A percentile compares a stretch with the other conserved stretches of the same genome.
Evolutionary conservation across 1,284 basidiomycete species (phyloP).

Genomic region (Phlebopus sp.): DNA sequence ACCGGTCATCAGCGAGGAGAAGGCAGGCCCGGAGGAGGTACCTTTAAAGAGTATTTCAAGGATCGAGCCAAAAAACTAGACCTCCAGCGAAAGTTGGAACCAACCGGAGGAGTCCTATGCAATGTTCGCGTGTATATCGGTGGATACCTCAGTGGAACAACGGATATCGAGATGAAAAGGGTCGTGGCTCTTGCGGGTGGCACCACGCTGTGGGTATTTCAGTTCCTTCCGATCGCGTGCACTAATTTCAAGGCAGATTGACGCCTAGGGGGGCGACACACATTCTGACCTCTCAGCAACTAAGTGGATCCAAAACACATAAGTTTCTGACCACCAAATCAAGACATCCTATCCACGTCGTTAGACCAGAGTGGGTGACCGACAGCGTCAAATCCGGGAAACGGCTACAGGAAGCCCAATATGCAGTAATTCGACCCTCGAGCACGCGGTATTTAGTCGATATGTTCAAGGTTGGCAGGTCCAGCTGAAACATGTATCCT

Average conservation of each 20-base stretch:
- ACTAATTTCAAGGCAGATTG: conserved; percentile 35
- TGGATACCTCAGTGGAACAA: conserved; percentile 64
- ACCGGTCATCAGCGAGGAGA: conserved; percentile 70
- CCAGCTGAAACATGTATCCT: conserved; percentile 19
- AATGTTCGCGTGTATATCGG: conserved; percentile 58
- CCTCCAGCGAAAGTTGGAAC: conserved; percentile 40
- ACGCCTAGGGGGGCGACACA: conserved; percentile 63
- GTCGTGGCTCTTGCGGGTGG: conserved; percentile 59
- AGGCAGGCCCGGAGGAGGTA: conserved; percentile 37
- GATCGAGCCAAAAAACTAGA: conserved; percentile 50
- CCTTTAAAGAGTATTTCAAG: conserved; percentile 38
- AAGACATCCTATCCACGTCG: conserved; percentile 48
- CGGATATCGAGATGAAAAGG: conserved; percentile 72
- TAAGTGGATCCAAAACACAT: conserved; percentile 65
- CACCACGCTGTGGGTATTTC: conserved; percentile 41
- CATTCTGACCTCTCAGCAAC: conserved; percentile 64
- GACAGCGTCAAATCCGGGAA: conserved; percentile 61
- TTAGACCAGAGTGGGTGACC: conserved; percentile 69
- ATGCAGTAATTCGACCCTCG: conserved; percentile 42
- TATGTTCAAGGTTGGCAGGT: conserved; percentile 23
- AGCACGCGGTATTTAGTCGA: conserved; percentile 26
- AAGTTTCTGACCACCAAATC: conserved; percentile 51
- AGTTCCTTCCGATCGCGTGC: neutral
- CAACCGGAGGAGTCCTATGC: conserved; percentile 34
- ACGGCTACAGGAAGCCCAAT: conserved; percentile 54